Evolutionary conservation across 2,329 filamentous ascomycete species (phyloP).

Genomic region (Curvularia spicifera): DNA sequence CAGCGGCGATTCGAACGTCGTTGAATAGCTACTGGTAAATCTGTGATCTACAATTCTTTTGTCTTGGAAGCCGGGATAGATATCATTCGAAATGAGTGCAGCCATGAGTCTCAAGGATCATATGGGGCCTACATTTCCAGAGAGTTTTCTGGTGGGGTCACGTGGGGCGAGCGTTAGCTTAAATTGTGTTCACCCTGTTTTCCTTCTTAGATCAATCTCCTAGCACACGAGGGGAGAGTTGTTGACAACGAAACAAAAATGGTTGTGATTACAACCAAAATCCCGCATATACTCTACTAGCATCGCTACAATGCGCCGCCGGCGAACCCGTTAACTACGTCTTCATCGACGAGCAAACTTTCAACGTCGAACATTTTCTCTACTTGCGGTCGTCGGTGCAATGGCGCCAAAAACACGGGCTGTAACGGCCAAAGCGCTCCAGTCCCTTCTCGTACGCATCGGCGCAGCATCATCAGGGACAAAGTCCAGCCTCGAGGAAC

Average conservation of each 20-base stretch:
- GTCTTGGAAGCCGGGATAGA: no score
- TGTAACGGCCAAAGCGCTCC: conserved; percentile 60
- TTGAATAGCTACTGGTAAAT: not conserved
- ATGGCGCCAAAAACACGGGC: conserved; percentile 28
- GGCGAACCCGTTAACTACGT: not conserved
- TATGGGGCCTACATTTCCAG: not conserved
- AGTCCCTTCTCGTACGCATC: conserved; percentile 65
- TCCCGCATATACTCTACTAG: not conserved
- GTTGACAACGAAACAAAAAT: not conserved
- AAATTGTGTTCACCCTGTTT: not conserved
- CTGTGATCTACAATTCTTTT: not conserved
- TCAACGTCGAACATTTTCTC: not conserved
- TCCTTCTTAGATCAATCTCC: not conserved
- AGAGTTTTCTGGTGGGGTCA: not conserved
- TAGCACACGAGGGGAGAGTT: not conserved
- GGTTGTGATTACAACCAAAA: not conserved
- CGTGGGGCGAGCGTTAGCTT: not conserved
- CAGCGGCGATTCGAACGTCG: not conserved
- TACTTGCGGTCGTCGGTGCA: not conserved
- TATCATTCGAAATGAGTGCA: not conserved
- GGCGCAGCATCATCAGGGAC: conserved; percentile 66
- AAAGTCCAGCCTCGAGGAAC: conserved; percentile 62
- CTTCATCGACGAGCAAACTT: not conserved
- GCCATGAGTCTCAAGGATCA: not conserved
- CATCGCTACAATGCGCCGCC: not conserved